phyloP scores from a whole-genome alignment of 2,329 filamentous ascomycete species.

The Fusarium nisikadoi region DNA sequence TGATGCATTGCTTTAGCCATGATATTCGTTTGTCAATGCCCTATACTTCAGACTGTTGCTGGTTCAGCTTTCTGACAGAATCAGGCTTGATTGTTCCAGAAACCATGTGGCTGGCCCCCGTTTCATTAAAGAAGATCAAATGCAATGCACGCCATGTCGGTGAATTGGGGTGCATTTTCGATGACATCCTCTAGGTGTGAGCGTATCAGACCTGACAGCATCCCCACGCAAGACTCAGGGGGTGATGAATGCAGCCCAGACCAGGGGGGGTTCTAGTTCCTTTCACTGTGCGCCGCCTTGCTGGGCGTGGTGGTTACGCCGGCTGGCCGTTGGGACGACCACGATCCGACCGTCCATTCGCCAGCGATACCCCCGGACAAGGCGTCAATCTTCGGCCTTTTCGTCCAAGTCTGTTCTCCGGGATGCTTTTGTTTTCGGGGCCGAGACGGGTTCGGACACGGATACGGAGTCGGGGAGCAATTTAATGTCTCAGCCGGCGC shows the following conservation, averaged over 20 bases:
- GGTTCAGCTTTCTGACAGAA: constrained; percentile 16
- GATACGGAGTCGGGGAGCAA: background rate
- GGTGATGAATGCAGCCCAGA: background rate
- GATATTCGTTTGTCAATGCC: background rate
- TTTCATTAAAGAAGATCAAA: constrained; percentile 23
- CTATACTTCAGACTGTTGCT: background rate
- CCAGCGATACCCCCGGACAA: constrained; percentile 12
- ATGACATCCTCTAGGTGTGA: constrained; percentile 1
- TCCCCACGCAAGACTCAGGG: constrained; percentile 3
- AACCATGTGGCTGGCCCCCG: constrained; percentile 26
- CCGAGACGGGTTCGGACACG: constrained; percentile 15
- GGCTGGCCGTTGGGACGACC: constrained; percentile 33
- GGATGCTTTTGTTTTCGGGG: constrained; percentile 15
- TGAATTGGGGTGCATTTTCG: constrained; percentile 1
- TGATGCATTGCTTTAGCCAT: background rate
- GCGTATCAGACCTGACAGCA: background rate
- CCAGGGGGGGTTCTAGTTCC: background rate
- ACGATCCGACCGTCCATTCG: constrained; percentile 35
- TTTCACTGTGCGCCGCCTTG: constrained; percentile 23
- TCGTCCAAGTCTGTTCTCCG: constrained; percentile 23
- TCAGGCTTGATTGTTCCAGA: constrained; percentile 15
- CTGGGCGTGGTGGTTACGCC: constrained; percentile 34
- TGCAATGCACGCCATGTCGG: constrained; percentile 15
- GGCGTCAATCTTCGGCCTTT: constrained; percentile 24
- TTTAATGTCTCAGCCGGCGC: constrained; percentile 4